A percentile compares a stretch with the other conserved stretches of the same genome.
Evolutionary conservation across 352 stramenopile genomes (phyloP).

Genomic region (Phytophthora pseudosyringae): DNA sequence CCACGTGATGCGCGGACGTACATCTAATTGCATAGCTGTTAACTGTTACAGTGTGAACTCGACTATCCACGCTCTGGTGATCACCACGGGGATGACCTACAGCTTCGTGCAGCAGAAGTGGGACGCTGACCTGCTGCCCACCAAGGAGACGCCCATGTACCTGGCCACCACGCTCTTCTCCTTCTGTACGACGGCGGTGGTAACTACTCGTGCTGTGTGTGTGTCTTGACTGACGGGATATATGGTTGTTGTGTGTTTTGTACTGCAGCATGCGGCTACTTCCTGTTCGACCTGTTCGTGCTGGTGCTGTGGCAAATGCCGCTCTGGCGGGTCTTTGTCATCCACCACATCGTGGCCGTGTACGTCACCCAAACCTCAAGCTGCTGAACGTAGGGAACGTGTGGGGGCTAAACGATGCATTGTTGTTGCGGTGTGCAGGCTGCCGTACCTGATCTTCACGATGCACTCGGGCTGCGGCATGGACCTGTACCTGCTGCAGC

Average conservation of each 20-base stretch:
- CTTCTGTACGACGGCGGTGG: slow-evolving; percentile 58
- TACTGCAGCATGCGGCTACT: slow-evolving; percentile 77
- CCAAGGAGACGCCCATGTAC: slow-evolving; percentile 51
- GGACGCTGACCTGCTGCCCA: slow-evolving; percentile 65
- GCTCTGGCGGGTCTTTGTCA: slow-evolving; percentile 79
- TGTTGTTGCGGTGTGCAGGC: slow-evolving; percentile 33
- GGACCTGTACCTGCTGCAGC: slow-evolving; percentile 79
- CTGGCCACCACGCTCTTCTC: slow-evolving; percentile 73
- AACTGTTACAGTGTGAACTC: slow-evolving; percentile 77
- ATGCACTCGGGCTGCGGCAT: slow-evolving; percentile 75
- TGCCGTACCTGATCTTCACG: slow-evolving; percentile 87
- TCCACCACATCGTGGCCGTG: slow-evolving; percentile 81
- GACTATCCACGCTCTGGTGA: slow-evolving; percentile 75
- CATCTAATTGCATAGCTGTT: too few relatives aligned
- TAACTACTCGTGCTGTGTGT: not conserved
- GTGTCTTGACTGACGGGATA: not conserved
- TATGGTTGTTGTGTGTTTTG: not conserved
- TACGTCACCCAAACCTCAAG: slow-evolving; percentile 42
- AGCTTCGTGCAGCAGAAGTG: slow-evolving; percentile 66
- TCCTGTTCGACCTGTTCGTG: slow-evolving; percentile 83
- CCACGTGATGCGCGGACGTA: not conserved
- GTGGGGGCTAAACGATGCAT: not conserved
- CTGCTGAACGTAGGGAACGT: too few relatives aligned
- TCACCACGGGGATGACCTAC: slow-evolving; percentile 70
- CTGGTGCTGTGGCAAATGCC: slow-evolving; percentile 75